These are phyloP conservation scores for Musa troglodytarum DNA, from an alignment of 176 grass and related monocot genomes.

Conservation along the genomic window DNA sequence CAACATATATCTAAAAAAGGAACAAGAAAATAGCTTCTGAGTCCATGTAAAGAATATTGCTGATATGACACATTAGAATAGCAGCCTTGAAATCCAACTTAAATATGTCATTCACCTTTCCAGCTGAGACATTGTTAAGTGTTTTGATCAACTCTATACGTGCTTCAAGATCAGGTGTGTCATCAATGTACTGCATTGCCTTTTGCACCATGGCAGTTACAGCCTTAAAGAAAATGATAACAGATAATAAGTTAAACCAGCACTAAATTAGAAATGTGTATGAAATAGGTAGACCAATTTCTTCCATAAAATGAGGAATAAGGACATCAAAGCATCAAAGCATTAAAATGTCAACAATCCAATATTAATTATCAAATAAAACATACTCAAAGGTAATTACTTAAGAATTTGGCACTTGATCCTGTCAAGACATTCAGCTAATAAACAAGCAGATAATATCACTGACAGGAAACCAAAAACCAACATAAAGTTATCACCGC, in stretches of 20 bases:
- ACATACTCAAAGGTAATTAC: too few species aligned
- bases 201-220: conserved; percentile 84
- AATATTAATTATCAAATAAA: not conserved
- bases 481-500: not conserved
- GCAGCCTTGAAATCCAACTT: not conserved
- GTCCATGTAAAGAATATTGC: conserved; percentile 7
- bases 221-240: conserved; percentile 37
- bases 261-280: not conserved
- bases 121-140: conserved; percentile 80
- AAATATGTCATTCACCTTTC: conserved; percentile 46
- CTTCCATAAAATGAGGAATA: not conserved
- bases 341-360: not conserved
- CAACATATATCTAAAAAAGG: conserved; percentile 74
- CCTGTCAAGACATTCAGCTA: not conserved
- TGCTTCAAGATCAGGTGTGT: conserved; percentile 72
- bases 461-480: not conserved
- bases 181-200: conserved; percentile 94
- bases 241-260: not conserved
- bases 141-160: conserved; percentile 88
- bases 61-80: conserved; percentile 15
- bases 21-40: conserved; percentile 5
- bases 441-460: not conserved
- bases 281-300: not conserved
- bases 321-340: not conserved
- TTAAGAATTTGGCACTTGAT: not conserved